Base-by-base conservation (phyloP, 805 yeast genomes). In the Sporopachydermia quercuum region DNA sequence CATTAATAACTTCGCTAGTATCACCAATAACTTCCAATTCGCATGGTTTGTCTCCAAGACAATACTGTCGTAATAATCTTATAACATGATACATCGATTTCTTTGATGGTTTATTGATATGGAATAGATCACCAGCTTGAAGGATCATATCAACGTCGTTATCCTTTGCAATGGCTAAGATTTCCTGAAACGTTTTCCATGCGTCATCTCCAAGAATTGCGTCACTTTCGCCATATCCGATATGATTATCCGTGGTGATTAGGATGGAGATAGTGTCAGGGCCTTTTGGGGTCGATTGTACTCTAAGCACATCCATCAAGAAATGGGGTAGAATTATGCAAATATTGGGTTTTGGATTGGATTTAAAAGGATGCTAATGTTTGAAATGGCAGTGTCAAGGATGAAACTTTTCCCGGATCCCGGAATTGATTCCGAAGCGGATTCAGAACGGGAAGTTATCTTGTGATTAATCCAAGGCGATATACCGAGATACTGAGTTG, bases 201-300 rank as follows among this genome's bases (percentile, higher is more conserved):
- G 93, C 73, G 52, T 91, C 98, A 49, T 81, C 80, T 1, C 96
- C 94, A 14, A 93, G 68, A 3, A 89, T 76, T 1, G 94, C 87
- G 55, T 91, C 97, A 33, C 71, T 71, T 54, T 91, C 98, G 43
- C 76, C 75, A 55, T 78, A 87, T 1, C 98, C 98, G 15, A 91
- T 94, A 63, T 91, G 98, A 54, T 91, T 91, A 53, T 91, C 98
- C 1, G 97, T 86, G 2, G 98, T 85, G 19, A 91, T 59, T 19
- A 91, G 70, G 15, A 91, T 71, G 16, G 82, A 62, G 14, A 87
- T 72, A 0, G 94, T 84, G 54, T 83, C 73, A 4, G 70, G 70
- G 3, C 76, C 79, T 2, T 61, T 62, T 2, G 62, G 66, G 3
- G 75, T 58, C 15, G 50, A 45, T 4, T 60, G 52, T 2, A 66